phyloP scores from a whole-genome alignment of 768 basidiomycete species.

The Rhizopogon vulgaris region DNA sequence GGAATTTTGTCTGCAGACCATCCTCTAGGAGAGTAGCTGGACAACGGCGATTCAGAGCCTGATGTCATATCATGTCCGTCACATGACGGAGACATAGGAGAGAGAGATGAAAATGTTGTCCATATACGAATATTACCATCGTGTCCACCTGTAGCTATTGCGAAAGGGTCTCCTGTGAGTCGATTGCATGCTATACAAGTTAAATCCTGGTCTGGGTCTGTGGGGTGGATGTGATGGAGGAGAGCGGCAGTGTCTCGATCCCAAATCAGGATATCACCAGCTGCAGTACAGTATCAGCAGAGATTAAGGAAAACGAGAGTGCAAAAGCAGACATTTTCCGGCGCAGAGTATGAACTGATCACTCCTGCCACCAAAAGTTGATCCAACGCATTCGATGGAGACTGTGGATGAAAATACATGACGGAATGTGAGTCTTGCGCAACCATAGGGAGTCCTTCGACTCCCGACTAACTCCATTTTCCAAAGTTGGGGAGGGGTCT shows the following conservation, averaged over 20 bases:
- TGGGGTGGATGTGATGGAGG: slow-evolving; percentile 63
- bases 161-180: slow-evolving; percentile 40
- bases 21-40: slow-evolving; percentile 1
- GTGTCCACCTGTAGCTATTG: slow-evolving; percentile 69
- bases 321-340: slow-evolving; percentile 50
- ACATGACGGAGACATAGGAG: not conserved
- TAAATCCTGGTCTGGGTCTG: slow-evolving; percentile 54
- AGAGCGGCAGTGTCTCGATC: slow-evolving; percentile 73
- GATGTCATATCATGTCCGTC: not conserved
- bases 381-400: slow-evolving; percentile 72
- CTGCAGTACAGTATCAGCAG: slow-evolving; percentile 28
- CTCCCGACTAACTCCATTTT: slow-evolving; percentile 61
- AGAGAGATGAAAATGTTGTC: slow-evolving; percentile 32
- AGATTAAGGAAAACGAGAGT: not conserved
- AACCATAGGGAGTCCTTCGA: slow-evolving; percentile 29
- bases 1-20: not conserved
- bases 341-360: slow-evolving; percentile 76
- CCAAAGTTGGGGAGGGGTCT: slow-evolving; percentile 77
- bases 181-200: slow-evolving; percentile 82
- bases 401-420: slow-evolving; percentile 72
- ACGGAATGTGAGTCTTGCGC: slow-evolving; percentile 33
- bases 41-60: slow-evolving; percentile 3
- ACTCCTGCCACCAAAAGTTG: slow-evolving; percentile 76
- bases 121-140: slow-evolving; percentile 73
- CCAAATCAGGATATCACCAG: slow-evolving; percentile 83